These are phyloP conservation scores for Rickenella mellea DNA, from an alignment of 768 basidiomycete genomes.

Conservation along the genomic window DNA sequence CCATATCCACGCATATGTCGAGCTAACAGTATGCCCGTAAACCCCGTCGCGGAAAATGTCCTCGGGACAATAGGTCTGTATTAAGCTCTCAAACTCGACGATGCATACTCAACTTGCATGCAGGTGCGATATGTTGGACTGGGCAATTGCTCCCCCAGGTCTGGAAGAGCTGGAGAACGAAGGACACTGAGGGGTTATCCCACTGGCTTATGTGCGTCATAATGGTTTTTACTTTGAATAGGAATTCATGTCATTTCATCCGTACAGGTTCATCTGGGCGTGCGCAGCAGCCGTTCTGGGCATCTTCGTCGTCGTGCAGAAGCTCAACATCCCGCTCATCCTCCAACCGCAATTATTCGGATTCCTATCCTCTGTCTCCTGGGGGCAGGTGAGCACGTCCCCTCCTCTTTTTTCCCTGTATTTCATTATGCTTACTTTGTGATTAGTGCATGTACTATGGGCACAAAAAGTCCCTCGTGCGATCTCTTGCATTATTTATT, in stretches of 20 bases:
- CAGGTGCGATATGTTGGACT: slow-evolving; percentile 61
- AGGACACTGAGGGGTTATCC: slow-evolving; percentile 64
- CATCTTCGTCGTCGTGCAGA: slow-evolving; percentile 54
- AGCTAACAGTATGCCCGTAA: slow-evolving; percentile 30
- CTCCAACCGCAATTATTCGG: slow-evolving; percentile 60
- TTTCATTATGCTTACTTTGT: slow-evolving; percentile 5
- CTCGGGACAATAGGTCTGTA: slow-evolving; percentile 55
- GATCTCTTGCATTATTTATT: slow-evolving; percentile 26
- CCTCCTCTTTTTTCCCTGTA: not conserved
- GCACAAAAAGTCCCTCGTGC: slow-evolving; percentile 25
- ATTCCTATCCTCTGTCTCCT: slow-evolving; percentile 47
- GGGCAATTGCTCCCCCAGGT: slow-evolving; percentile 62
- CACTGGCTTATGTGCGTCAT: slow-evolving; percentile 47
- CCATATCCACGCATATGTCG: not conserved
- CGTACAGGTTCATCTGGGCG: slow-evolving; percentile 49
- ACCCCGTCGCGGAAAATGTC: slow-evolving; percentile 51
- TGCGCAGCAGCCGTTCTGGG: slow-evolving; percentile 51
- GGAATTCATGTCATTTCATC: slow-evolving; percentile 1
- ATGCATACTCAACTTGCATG: not conserved
- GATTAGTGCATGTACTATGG: slow-evolving; percentile 62
- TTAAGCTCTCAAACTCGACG: not conserved
- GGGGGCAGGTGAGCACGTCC: slow-evolving; percentile 45
- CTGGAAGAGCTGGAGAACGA: slow-evolving; percentile 60
- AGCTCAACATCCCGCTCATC: slow-evolving; percentile 65
- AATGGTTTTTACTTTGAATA: not conserved